Conservation (phyloP, 2,329 filamentous ascomycete genomes). For the Aspergillus niger region DNA sequence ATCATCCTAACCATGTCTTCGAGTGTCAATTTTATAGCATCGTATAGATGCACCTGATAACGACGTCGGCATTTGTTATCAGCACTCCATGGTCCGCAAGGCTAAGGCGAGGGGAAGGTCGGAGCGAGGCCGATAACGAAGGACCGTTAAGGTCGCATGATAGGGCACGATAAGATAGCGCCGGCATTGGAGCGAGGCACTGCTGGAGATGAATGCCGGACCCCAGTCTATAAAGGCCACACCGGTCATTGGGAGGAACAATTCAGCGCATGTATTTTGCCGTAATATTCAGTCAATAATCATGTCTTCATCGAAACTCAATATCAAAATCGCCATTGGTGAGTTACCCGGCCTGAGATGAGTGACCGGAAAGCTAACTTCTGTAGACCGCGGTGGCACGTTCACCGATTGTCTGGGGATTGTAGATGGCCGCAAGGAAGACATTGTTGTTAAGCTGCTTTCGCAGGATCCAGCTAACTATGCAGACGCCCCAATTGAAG, state of each 20-base stretch:
- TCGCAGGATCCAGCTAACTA: slow-evolving; percentile 45
- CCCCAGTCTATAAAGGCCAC: background rate
- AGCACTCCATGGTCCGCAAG: background rate
- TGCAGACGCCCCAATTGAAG: slow-evolving; percentile 66
- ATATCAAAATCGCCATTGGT: slow-evolving; percentile 11
- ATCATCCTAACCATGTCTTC: background rate
- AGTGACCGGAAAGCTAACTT: slow-evolving; percentile 22
- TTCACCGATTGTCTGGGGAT: slow-evolving; percentile 44
- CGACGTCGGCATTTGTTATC: background rate
- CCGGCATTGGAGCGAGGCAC: background rate
- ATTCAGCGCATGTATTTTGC: background rate
- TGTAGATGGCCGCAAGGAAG: slow-evolving; percentile 37
- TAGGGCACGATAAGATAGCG: slow-evolving; percentile 1
- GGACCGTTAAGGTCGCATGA: background rate
- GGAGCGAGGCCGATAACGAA: slow-evolving; percentile 2
- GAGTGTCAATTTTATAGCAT: background rate
- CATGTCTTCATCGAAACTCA: slow-evolving; percentile 6
- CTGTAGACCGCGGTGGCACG: slow-evolving; percentile 43
- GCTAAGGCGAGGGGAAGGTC: slow-evolving; percentile 3
- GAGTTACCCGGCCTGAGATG: background rate
- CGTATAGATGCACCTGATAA: background rate
- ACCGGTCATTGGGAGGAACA: background rate
- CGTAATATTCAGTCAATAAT: background rate
- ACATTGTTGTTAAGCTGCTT: slow-evolving; percentile 43
- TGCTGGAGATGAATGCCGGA: background rate